Conservation (phyloP, 176 grass and related monocot species). For the Guadua angustifolia region DNA sequence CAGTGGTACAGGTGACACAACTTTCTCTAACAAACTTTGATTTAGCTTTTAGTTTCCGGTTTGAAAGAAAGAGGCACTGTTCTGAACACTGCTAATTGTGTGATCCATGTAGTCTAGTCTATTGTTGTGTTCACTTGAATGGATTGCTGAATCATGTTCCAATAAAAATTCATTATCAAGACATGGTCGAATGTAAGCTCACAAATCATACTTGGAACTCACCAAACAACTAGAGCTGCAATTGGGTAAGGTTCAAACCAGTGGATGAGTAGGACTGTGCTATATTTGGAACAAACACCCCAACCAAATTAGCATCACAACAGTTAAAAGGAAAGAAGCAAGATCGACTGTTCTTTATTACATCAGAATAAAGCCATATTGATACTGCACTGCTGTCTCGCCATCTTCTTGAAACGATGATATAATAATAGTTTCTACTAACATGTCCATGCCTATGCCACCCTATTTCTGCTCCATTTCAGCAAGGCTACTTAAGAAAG, state of each 20-base stretch:
- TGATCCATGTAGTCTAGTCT: neutral
- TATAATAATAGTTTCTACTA: neutral
- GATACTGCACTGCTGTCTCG: neutral
- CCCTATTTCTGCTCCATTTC: constrained; percentile 1
- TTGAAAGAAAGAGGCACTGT: neutral
- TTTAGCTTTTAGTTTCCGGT: neutral
- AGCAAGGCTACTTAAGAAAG: constrained; percentile 23
- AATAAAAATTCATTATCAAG: neutral
- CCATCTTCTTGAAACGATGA: neutral
- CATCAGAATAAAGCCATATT: neutral
- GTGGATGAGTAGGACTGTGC: neutral
- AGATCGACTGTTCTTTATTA: neutral
- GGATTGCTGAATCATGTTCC: neutral
- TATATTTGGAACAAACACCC: neutral
- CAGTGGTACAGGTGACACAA: neutral
- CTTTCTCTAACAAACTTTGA: neutral
- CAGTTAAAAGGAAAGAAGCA: neutral
- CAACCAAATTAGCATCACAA: neutral
- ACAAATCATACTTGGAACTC: neutral
- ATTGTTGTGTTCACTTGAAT: neutral
- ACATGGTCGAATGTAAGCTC: neutral
- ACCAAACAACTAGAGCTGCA: neutral
- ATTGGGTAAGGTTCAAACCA: neutral
- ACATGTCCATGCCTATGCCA: neutral
- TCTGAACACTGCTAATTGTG: neutral